Percentiles rank a stretch among this genome's conserved stretches.
phyloP scores from a whole-genome alignment of 495 filamentous ascomycete species.

The Xylaria venustula region DNA sequence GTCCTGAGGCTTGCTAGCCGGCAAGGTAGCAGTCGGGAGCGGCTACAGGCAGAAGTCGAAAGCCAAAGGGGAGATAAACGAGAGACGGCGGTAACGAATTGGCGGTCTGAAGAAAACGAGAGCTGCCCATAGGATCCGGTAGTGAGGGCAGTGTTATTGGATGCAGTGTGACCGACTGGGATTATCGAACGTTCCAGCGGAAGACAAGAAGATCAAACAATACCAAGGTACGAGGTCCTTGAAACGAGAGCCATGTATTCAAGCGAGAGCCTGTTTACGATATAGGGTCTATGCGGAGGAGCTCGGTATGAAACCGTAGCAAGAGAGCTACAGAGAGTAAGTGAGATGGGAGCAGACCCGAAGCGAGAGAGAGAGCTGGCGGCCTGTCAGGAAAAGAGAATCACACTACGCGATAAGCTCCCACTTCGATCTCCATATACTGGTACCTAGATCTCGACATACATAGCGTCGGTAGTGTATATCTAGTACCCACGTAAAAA shows the following conservation, averaged over 20 bases:
- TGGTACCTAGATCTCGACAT: neutral
- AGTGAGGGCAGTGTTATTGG: constrained; percentile 12
- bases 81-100: constrained; percentile 2
- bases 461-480: no score
- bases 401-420: neutral
- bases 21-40: constrained; percentile 4
- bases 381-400: constrained; percentile 10
- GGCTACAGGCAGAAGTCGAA: constrained; percentile 1
- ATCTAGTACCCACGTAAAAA: no score
- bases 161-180: constrained; percentile 15
- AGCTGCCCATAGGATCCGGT: constrained; percentile 6
- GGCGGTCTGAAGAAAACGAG: constrained; percentile 5
- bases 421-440: neutral
- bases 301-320: constrained; percentile 17
- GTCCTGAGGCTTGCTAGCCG: constrained; percentile 4
- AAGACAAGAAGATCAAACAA: constrained; percentile 11
- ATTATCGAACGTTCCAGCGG: constrained; percentile 7
- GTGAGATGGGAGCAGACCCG: neutral
- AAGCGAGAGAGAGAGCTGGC: constrained; percentile 13
- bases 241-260: neutral
- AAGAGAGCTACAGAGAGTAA: constrained; percentile 9
- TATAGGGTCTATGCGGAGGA: constrained; percentile 27
- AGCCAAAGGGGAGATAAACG: constrained; percentile 2
- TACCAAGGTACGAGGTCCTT: neutral
- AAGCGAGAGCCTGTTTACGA: neutral